Evolutionary conservation across 1,139 yeast genomes (phyloP).

Genomic region (Scheffersomyces insectosa): DNA sequence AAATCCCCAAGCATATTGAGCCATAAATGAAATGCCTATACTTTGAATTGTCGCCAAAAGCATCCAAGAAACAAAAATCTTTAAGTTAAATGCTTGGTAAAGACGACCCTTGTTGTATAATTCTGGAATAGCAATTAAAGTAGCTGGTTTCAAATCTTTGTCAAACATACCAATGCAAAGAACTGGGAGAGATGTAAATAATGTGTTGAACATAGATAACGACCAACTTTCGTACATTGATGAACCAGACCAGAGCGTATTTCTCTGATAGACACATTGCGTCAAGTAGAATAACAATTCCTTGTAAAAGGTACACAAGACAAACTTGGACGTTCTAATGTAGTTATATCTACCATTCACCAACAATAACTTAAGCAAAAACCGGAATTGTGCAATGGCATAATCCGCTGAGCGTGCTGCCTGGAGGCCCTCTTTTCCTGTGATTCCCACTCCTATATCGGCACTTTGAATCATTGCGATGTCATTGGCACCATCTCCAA

Average conservation of each 20-base stretch:
- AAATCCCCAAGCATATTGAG: slow-evolving; percentile 69
- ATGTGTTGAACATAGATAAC: slow-evolving; percentile 91
- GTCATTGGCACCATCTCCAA: slow-evolving; percentile 99
- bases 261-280: slow-evolving; percentile 84
- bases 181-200: slow-evolving; percentile 92
- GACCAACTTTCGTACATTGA: slow-evolving; percentile 96
- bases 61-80: slow-evolving; percentile 77
- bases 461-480: slow-evolving; percentile 99
- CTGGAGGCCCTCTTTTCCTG: slow-evolving; percentile 95
- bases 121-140: slow-evolving; percentile 90
- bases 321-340: slow-evolving; percentile 87
- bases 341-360: slow-evolving; percentile 98
- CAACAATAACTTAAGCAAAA: slow-evolving; percentile 71
- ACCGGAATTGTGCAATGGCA: slow-evolving; percentile 93
- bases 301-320: slow-evolving; percentile 91
- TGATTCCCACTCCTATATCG: slow-evolving; percentile 95
- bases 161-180: slow-evolving; percentile 94
- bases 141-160: slow-evolving; percentile 84
- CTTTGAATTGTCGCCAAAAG: slow-evolving; percentile 73
- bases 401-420: slow-evolving; percentile 96
- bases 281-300: slow-evolving; percentile 87
- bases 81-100: slow-evolving; percentile 73
- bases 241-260: slow-evolving; percentile 88
- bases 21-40: slow-evolving; percentile 65
- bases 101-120: slow-evolving; percentile 76